Evolutionary conservation across 768 basidiomycete species (phyloP), one percentile per base, ranked within the genome.

Genomic region (Leccinum longicurvipes): DNA sequence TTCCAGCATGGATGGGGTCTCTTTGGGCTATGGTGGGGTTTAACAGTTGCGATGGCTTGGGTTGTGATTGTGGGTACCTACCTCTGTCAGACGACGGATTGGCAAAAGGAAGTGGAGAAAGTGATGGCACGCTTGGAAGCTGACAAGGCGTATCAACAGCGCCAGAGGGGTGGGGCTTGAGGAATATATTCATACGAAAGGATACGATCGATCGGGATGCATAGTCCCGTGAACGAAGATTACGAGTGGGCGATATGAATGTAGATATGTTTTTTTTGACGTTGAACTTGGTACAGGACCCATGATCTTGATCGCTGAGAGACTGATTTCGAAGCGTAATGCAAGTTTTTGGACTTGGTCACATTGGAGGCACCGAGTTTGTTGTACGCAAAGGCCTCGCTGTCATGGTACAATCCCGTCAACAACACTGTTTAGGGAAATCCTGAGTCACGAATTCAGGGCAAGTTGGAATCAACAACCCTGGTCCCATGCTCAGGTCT

Each of bases 11-110:
- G 79, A 47, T 77, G 85, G 70, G 80, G 79, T 2, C 76, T 97
- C 24, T 76, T 79, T 29, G 94, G 94, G 0, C 75, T 97, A 6
- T 97, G 93, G 94, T 77, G 87, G 49, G 93, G 93, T 17, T 74
- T 95, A n/a, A 88, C 87, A 0, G 65, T 85, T 12, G 68, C 69
- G 12, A 67, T 67, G 65, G 10, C 29, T 25, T 64, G 59, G 64
- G 52, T 63, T n/a, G 42, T 50, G 3, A 19, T 56, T 3, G 1
- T 63, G 3, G 57, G 50, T 3, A 29, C 45, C 3, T 77, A 76
- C 61, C 62, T 91, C 7, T 83, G 77, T 54, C 9, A 88, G 9
- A 63, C 72, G 39, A 82, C 87, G 7, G 81, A 93, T 69, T 93
- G 90, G 90, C 65, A 82, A 8, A 68, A 68, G 46, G 86, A 93